Conservation (phyloP, 768 basidiomycete genomes). For the Mycena capillaripes region DNA sequence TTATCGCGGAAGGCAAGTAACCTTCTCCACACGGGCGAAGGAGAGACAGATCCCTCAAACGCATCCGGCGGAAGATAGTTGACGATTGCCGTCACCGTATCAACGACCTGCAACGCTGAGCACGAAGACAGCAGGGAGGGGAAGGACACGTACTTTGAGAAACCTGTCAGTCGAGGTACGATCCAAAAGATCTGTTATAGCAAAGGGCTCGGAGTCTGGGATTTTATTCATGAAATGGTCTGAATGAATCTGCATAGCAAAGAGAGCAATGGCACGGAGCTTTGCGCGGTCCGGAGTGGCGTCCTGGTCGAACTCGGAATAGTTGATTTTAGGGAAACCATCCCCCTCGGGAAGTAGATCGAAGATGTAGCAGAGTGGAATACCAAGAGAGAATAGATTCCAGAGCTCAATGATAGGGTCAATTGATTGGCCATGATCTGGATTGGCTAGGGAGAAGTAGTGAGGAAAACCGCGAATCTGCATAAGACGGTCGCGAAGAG, state of each 20-base stretch:
- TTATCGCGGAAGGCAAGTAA: too few relatives aligned
- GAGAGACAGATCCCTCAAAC: slow-evolving; percentile 74
- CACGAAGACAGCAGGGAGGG: neutral
- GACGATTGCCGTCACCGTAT: slow-evolving; percentile 89
- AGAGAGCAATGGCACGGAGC: slow-evolving; percentile 92
- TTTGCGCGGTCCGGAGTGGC: slow-evolving; percentile 83
- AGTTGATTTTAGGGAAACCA: slow-evolving; percentile 69
- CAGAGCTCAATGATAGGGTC: slow-evolving; percentile 96
- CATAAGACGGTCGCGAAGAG: slow-evolving; percentile 81
- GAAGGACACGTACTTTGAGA: slow-evolving; percentile 81
- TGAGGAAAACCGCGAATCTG: slow-evolving; percentile 81
- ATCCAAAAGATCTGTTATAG: slow-evolving; percentile 92
- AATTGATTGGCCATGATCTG: slow-evolving; percentile 79
- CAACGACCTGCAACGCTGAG: slow-evolving; percentile 75
- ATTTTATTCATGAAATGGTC: slow-evolving; percentile 72
- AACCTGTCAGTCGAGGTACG: slow-evolving; percentile 93
- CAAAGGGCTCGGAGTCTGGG: slow-evolving; percentile 85
- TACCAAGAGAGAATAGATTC: slow-evolving; percentile 93
- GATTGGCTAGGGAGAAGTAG: slow-evolving; percentile 76
- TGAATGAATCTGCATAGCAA: slow-evolving; percentile 88
- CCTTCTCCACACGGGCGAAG: too few relatives aligned
- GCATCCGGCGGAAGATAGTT: slow-evolving; percentile 77
- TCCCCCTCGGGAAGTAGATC: slow-evolving; percentile 85
- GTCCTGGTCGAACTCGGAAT: slow-evolving; percentile 78
- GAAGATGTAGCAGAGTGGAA: slow-evolving; percentile 95